phyloP scores from a whole-genome alignment of 768 basidiomycete genomes.

The Crassisporium funariophilum region DNA sequence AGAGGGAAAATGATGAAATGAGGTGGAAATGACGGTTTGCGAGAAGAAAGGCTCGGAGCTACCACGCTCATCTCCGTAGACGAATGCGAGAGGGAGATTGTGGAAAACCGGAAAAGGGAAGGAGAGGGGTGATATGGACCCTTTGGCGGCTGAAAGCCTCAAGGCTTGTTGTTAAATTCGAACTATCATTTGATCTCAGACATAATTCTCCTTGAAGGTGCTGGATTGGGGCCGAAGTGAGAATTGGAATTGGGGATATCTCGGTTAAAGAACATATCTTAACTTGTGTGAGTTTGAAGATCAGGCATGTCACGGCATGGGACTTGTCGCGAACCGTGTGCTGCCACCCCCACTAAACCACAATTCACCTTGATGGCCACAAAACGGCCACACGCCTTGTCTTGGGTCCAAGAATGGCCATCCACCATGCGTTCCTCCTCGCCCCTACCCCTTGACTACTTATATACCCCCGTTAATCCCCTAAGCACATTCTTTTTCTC shows the following conservation, averaged over 20 bases:
- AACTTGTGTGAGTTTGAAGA: constrained; percentile 10
- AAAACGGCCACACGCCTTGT: constrained; percentile 31
- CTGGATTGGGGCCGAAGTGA: too few species aligned
- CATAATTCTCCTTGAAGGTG: not conserved
- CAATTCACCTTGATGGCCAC: constrained; percentile 19
- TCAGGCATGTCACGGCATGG: constrained; percentile 39
- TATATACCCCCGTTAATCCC: constrained; percentile 33
- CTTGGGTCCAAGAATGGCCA: constrained; percentile 30
- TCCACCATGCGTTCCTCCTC: constrained; percentile 46
- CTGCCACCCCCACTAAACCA: not conserved
- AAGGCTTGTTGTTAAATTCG: not conserved
- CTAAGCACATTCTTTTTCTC: constrained; percentile 31
- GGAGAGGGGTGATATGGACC: constrained; percentile 1
- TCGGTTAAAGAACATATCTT: constrained; percentile 10
- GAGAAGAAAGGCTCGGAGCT: constrained; percentile 22
- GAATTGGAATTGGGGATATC: constrained; percentile 10
- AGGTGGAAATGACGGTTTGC: constrained; percentile 11
- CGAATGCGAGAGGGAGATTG: constrained; percentile 1
- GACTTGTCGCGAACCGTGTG: constrained; percentile 15
- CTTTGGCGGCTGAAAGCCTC: not conserved
- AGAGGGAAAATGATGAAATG: constrained; percentile 3
- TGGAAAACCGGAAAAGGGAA: constrained; percentile 3
- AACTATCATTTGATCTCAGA: not conserved
- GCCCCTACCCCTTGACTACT: constrained; percentile 29
- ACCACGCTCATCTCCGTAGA: constrained; percentile 40